Conservation (phyloP, 2,329 filamentous ascomycete species). For the Paraphaeosphaeria minitans region DNA sequence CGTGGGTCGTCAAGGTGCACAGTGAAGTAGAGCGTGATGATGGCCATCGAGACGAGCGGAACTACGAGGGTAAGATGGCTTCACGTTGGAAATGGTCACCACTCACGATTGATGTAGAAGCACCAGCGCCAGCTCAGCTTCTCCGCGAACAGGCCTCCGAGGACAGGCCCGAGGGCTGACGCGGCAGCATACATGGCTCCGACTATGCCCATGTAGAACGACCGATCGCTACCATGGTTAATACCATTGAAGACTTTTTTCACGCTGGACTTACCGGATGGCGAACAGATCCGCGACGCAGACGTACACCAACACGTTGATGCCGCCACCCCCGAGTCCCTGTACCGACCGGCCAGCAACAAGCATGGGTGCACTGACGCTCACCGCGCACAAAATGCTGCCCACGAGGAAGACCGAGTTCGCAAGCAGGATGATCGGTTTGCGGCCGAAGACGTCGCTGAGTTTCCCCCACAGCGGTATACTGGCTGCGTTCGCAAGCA, state of each 20-base stretch:
- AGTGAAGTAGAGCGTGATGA: constrained; percentile 57
- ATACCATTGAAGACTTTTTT: neutral
- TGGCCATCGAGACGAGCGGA: constrained; percentile 56
- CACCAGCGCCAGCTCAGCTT: constrained; percentile 58
- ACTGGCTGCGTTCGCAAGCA: constrained; percentile 46
- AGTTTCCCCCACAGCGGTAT: constrained; percentile 51
- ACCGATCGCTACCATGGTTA: constrained; percentile 46
- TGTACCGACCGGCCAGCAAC: constrained; percentile 60
- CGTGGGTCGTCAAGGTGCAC: constrained; percentile 59
- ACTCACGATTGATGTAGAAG: constrained; percentile 46
- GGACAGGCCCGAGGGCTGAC: constrained; percentile 57
- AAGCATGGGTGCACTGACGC: constrained; percentile 56
- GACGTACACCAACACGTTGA: constrained; percentile 59
- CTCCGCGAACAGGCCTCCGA: constrained; percentile 58
- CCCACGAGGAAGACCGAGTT: constrained; percentile 55
- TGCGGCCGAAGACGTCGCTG: constrained; percentile 47
- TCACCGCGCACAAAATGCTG: constrained; percentile 57
- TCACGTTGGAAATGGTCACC: neutral
- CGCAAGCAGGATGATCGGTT: constrained; percentile 41
- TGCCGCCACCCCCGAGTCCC: constrained; percentile 59
- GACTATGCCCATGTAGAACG: constrained; percentile 58
- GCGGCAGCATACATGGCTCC: constrained; percentile 63
- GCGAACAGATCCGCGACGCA: constrained; percentile 61
- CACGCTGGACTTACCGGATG: constrained; percentile 33
- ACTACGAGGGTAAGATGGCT: constrained; percentile 48